Percentiles rank a stretch among this genome's conserved stretches.
Conservation (phyloP, 208 protist species). For the Trypanosoma vivax region DNA sequence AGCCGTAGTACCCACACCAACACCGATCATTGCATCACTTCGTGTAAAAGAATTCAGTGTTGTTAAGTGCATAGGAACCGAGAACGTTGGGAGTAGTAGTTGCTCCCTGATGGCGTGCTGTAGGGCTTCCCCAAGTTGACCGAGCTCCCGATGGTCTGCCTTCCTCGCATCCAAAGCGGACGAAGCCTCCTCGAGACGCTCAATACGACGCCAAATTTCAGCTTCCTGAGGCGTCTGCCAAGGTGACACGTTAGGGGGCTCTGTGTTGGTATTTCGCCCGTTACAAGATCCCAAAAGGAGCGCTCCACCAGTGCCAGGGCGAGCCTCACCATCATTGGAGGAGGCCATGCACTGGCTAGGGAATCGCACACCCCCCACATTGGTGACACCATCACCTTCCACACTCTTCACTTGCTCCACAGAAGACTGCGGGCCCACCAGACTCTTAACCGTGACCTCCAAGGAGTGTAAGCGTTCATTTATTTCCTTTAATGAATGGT, state of each 20-base stretch:
- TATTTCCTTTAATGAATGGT: conserved; percentile 20
- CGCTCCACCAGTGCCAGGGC: no score
- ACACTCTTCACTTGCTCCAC: neutral
- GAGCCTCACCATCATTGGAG: no score
- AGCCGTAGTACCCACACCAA: no score
- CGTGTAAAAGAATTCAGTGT: no score
- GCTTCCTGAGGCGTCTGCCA: conserved; percentile 39
- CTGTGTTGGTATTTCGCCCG: conserved; percentile 7
- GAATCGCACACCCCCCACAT: no score
- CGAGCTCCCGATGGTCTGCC: conserved; percentile 64
- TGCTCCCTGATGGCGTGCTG: conserved; percentile 6
- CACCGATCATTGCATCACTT: no score
- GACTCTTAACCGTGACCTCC: conserved; percentile 6
- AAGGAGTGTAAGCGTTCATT: conserved; percentile 30
- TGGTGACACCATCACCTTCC: conserved; percentile 15
- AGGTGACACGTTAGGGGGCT: neutral
- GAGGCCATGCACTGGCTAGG: no score
- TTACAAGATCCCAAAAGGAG: conserved; percentile 38
- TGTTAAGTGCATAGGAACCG: no score
- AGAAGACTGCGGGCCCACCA: neutral
- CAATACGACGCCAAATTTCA: conserved; percentile 52
- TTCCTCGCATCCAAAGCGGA: conserved; percentile 73
- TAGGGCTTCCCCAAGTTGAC: conserved; percentile 44
- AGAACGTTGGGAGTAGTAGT: no score
- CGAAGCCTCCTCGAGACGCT: conserved; percentile 62